Base-by-base conservation (phyloP, 805 yeast species). In the Ogataea nonfermentans region DNA sequence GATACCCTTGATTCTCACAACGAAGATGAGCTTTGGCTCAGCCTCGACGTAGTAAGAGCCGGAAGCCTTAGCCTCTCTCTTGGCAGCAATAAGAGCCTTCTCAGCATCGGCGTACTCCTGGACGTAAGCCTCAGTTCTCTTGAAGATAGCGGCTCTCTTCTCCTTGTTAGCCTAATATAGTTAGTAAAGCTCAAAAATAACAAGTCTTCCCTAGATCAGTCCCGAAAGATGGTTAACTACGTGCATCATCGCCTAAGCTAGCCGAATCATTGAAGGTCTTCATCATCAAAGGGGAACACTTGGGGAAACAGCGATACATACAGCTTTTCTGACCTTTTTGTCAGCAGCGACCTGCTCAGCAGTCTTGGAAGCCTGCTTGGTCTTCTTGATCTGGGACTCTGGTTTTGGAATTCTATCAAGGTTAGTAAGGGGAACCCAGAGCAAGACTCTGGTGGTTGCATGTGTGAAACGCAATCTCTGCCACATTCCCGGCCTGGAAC, bases 1-100 rank as follows among this genome's bases (percentile, higher is more conserved):
- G 73, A 90, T 87, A 90, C 97, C 97, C 91, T 90, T 90, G 83
- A 90, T 90, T 84, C 98, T 88, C 72, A 90, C 81, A 66, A 90
- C 95, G 71, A 90, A 88, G 57, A 87, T 95, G 66, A 90, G 84
- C 75, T 87, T 89, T 66, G 82, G 80, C 81, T 90, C 91, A 71
- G 95, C 96, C 66, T 81, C 88, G 63, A 88, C 95, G 79, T 81
- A 90, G 88, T 82, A 86, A 65, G 93, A 81, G 71, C 95, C 95
- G 66, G 81, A 74, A 70, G 91, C 90, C 79, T 84, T 86, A 60
- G 96, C 96, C 55, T 84, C 87, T 73, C 96, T 87, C 79, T 82
- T 82, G 64, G 95, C 95, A 43, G 76, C 75, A 67, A 84, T 72
- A 64, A 84, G 71, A 62, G 93, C 86, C 70, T 93, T 84, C 75